Percentiles rank a stretch among this genome's conserved stretches.
Conservation (phyloP, 257 asterid genomes). For the Solanum gracilifrons region DNA sequence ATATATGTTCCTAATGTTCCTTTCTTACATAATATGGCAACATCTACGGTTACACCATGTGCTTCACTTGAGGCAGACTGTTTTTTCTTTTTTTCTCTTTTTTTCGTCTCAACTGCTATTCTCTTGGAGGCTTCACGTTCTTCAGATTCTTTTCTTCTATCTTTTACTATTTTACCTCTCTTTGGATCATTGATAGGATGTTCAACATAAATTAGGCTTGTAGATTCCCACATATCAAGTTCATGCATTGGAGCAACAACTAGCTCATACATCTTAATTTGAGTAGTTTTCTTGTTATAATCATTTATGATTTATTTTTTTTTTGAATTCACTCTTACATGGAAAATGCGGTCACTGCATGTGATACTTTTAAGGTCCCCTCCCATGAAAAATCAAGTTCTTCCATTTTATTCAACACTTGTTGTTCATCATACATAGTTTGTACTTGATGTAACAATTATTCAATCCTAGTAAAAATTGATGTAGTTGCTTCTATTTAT, state of each 20-base stretch:
- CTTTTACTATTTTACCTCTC: not conserved
- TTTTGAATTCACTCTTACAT: not conserved
- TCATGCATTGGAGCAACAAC: not conserved
- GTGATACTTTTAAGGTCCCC: not conserved
- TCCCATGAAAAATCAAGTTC: not conserved
- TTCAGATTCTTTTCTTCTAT: not conserved
- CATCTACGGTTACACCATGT: not conserved
- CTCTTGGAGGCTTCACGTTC: not conserved
- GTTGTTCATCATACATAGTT: not conserved
- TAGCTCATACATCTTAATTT: not conserved
- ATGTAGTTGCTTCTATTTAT: not conserved
- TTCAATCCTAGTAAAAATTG: not conserved
- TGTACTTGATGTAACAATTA: not conserved
- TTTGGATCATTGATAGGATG: not conserved
- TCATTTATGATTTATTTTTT: not conserved
- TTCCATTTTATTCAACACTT: not conserved
- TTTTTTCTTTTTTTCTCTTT: not conserved
- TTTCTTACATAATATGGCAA: not conserved
- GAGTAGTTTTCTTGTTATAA: not conserved
- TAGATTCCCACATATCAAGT: not conserved
- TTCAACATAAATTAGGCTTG: not conserved
- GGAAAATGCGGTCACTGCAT: not conserved
- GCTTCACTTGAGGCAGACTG: not conserved
- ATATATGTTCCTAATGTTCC: too few relatives aligned
- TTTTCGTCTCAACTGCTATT: not conserved